Base-by-base conservation (phyloP, 1,284 basidiomycete genomes). In the Tylopilus orsonianus region DNA sequence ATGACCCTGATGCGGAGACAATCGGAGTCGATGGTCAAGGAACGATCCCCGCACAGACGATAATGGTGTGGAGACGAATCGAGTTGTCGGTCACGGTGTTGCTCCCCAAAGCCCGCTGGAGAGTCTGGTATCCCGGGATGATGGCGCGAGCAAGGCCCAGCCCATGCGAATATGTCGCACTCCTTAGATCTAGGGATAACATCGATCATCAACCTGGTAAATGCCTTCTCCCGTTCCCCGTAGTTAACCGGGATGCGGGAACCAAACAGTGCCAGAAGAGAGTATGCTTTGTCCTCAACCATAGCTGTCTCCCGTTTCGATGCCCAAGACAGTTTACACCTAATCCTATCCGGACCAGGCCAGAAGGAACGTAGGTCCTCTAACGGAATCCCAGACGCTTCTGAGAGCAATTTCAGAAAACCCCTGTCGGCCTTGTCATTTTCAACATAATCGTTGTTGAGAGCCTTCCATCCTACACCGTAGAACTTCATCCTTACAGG, bases 141-240 rank as follows among this genome's bases (percentile, higher is more conserved):
- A 19, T 38, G 3, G 2, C 5, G n/a, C 12, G 59, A 52, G 27
- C 33, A 43, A 3, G 44, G 46, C 1, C 57, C 57, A 13, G 57
- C 57, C 57, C 57, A 62, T 14, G 57, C 48, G n/a, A 59, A 59
- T 40, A 39, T 37, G 8, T 56, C 54, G 20, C 56, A 56, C 29
- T 58, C 54, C 20, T 55, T 49, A 16, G 54, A 40, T 34, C 20
- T 40, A 13, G 42, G 42, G 23, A 56, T 44, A 20, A 44, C 20
- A 5, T 53, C 44, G 14, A 56, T 14, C 46, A 56, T 57, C 38
- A 59, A 37, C 26, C 46, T 42, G 8, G 32, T 24, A 22, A 59
- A 59, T 5, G 55, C 50, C 10, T 8, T 38, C 3, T 46, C 43
- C 16, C 54, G 50, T n/a, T 57, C 57, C n/a, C 50, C 54, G 4